Evolutionary conservation across 305 asterid genomes (phyloP), one percentile per base, ranked within the genome.

Genomic region (Withania somnifera): DNA sequence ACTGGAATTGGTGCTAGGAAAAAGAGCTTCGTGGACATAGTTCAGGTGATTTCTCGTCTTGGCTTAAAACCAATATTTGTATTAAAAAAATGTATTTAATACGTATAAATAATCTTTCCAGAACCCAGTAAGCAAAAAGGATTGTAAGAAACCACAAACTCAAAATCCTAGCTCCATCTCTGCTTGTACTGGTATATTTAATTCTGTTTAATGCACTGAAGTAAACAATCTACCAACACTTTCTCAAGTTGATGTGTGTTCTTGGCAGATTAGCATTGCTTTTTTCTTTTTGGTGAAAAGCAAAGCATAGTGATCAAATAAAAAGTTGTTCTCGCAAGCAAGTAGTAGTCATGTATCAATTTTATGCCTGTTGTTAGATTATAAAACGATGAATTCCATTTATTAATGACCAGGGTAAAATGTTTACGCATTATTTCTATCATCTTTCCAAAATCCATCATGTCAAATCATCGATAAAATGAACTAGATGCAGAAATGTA

Each of bases 1-100:
- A 79, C 94, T 79, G 97, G 92, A 82, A 85, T 92, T 91, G 97
- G 95, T 8, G 85, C 11, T 61, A 87, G 95, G 87, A 89, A 91
- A 86, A 95, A 94, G 91, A 95, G 99, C 60, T 95, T 95, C 83
- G 98, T 97, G n/a, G 97, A 95, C 84, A 91, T 93, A 60, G 88
- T 93, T 56, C 99, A 95, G 98, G 98, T 94, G 79, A 69, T 73
- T 34, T 40, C 42, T 60, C 60, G 58, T 50, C 58, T 42, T 77
- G 64, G 81, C 68, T 54, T n/a, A n/a, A n/a, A n/a, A n/a, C n/a
- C n/a, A n/a, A n/a, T n/a, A n/a, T n/a, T n/a, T n/a, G n/a, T n/a
- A n/a, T n/a, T n/a, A n/a, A n/a, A n/a, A n/a, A n/a, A n/a, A n/a
- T n/a, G n/a, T n/a, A n/a, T n/a, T n/a, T n/a, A n/a, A n/a, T n/a